phyloP scores from a whole-genome alignment of 768 basidiomycete species.

The Pleurotus salmoneostramineus region DNA sequence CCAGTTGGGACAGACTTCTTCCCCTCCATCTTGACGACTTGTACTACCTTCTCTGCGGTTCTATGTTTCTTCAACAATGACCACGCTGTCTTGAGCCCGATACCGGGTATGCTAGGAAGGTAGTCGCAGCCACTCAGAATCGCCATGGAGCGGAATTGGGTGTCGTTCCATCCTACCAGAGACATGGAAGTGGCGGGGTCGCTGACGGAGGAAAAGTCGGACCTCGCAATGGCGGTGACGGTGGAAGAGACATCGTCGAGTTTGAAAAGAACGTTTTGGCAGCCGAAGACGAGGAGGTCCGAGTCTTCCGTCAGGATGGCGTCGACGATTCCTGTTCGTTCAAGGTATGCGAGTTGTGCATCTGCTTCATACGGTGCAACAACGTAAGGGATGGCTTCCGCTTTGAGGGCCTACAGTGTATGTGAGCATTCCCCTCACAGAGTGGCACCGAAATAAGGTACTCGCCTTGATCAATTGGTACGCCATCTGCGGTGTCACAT shows the following conservation, averaged over 20 bases:
- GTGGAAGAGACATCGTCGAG: conserved; percentile 67
- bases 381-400: conserved; percentile 77
- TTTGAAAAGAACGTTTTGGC: conserved; percentile 89
- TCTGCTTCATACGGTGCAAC: conserved; percentile 99
- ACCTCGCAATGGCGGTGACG: conserved; percentile 62
- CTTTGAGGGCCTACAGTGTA: conserved; percentile 66
- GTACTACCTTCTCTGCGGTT: conserved; percentile 80
- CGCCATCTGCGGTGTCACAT: conserved; percentile 97
- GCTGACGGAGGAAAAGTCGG: conserved; percentile 61
- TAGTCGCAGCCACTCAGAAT: conserved; percentile 94
- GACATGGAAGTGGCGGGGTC: conserved; percentile 59
- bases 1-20: conserved; percentile 74
- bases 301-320: conserved; percentile 98
- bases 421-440: neutral
- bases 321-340: conserved; percentile 75
- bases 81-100: conserved; percentile 94
- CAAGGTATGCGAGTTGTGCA: conserved; percentile 92
- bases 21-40: conserved; percentile 74
- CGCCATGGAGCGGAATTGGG: conserved; percentile 90
- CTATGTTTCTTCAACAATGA: conserved; percentile 78
- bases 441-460: neutral
- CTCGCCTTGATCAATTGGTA: conserved; percentile 93
- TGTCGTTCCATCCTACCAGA: conserved; percentile 85
- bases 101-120: conserved; percentile 82
- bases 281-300: conserved; percentile 97